phyloP scores from a whole-genome alignment of 805 yeast species.

The Saccharomyces jurei region DNA sequence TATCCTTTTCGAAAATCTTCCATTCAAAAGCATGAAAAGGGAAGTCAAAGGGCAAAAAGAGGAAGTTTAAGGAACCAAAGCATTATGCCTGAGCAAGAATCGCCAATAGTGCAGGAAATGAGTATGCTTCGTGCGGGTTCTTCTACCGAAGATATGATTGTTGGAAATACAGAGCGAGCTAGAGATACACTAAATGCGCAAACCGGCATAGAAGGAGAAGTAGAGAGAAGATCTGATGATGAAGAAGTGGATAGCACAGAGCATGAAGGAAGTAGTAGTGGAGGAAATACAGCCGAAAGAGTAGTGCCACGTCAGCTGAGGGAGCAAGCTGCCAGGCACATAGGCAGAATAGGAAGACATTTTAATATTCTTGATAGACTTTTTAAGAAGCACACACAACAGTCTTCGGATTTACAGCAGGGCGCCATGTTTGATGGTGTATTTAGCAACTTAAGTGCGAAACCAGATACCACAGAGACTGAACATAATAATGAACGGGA shows the following conservation, averaged over 20 bases:
- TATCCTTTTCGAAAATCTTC: neutral
- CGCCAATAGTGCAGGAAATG: neutral
- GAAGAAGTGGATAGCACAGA: constrained; percentile 1
- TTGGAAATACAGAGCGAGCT: neutral
- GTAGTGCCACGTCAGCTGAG: constrained; percentile 11
- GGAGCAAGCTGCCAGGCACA: constrained; percentile 15
- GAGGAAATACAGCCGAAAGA: constrained; percentile 5
- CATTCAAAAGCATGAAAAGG: neutral
- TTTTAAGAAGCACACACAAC: constrained; percentile 20
- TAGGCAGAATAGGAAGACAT: constrained; percentile 27
- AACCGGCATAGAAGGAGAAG: neutral
- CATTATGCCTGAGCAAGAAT: neutral
- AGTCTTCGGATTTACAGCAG: constrained; percentile 9
- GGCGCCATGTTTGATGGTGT: constrained; percentile 64
- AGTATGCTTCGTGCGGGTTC: neutral
- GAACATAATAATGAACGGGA: constrained; percentile 33
- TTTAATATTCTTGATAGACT: constrained; percentile 35
- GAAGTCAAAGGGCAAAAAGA: neutral
- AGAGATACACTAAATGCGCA: neutral
- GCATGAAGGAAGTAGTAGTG: neutral
- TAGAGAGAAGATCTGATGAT: neutral
- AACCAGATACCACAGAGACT: constrained; percentile 49
- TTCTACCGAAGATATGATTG: neutral
- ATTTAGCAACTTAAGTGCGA: constrained; percentile 83
- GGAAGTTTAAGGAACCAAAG: neutral